Evolutionary conservation across 495 filamentous ascomycete genomes (phyloP).

Genomic region (Chaetomidium leptoderma): DNA sequence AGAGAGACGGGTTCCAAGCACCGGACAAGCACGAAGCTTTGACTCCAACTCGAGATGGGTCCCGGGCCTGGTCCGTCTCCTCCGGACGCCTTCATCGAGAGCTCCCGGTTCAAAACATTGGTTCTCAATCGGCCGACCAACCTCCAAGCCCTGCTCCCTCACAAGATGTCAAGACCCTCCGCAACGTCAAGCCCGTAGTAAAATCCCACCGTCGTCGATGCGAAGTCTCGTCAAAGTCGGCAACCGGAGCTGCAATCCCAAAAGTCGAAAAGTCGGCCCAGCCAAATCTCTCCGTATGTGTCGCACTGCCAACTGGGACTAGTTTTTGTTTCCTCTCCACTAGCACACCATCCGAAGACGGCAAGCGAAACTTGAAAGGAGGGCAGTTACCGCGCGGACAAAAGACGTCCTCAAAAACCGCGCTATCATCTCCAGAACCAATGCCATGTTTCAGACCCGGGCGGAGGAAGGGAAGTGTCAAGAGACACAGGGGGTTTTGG

Average conservation of each 20-base stretch:
- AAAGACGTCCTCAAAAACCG: conserved; percentile 83
- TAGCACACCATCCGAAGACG: conserved; percentile 16
- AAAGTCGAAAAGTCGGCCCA: conserved; percentile 33
- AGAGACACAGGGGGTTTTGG: conserved; percentile 46
- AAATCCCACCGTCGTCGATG: conserved; percentile 37
- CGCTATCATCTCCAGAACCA: conserved; percentile 47
- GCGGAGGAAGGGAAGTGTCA: conserved; percentile 34
- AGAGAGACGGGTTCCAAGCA: conserved; percentile 24
- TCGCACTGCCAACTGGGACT: conserved; percentile 75
- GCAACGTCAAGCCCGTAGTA: conserved; percentile 10
- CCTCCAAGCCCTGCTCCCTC: conserved; percentile 12
- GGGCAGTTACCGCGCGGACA: conserved; percentile 66
- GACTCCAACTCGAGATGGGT: conserved; percentile 95
- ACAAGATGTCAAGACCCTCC: conserved; percentile 18
- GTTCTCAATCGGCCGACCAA: conserved; percentile 19
- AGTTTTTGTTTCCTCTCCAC: conserved; percentile 82
- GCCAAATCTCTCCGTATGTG: conserved; percentile 59
- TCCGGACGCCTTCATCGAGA: conserved; percentile 17
- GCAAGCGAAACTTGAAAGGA: conserved; percentile 39
- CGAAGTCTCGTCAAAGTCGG: conserved; percentile 37
- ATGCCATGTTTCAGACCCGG: conserved; percentile 35
- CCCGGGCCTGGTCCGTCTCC: conserved; percentile 44
- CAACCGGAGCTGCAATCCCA: conserved; percentile 34
- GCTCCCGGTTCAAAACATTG: conserved; percentile 14
- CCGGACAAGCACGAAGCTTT: conserved; percentile 91